A percentile compares a stretch with the other conserved stretches of the same genome.
Conservation (phyloP, 2,329 filamentous ascomycete genomes). For the Fusarium sp. region DNA sequence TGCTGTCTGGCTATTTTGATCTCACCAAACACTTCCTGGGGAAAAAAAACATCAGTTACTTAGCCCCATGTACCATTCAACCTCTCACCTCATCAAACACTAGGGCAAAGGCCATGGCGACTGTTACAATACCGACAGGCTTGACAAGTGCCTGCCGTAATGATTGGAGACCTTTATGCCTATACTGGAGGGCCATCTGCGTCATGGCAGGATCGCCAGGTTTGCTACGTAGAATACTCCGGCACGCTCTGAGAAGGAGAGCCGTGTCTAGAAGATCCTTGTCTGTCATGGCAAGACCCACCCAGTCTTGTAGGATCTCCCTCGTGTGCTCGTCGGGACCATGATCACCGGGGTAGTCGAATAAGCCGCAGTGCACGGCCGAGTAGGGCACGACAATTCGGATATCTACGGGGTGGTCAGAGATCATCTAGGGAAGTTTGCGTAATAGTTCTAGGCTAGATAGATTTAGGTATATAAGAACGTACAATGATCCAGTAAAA, state of each 20-base stretch:
- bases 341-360: background rate
- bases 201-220: background rate
- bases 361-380: background rate
- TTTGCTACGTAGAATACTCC: background rate
- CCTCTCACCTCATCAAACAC: slow-evolving; percentile 13
- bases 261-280: slow-evolving; percentile 10
- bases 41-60: background rate
- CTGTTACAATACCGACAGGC: background rate
- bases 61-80: background rate
- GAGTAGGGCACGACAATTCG: slow-evolving; percentile 1
- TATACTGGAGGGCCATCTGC: slow-evolving; percentile 8
- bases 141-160: background rate
- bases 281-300: slow-evolving; percentile 14
- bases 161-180: slow-evolving; percentile 3
- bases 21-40: background rate
- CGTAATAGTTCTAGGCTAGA: background rate
- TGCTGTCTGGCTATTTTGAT: background rate
- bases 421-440: background rate
- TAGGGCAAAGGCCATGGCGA: slow-evolving; percentile 10
- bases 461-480: background rate
- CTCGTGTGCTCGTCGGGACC: background rate
- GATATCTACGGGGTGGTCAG: background rate
- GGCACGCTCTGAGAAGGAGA: slow-evolving; percentile 10
- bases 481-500: slow-evolving; percentile 17
- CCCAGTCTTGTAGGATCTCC: slow-evolving; percentile 14